A percentile compares a stretch with the other conserved stretches of the same genome.
Evolutionary conservation across 169 alveolate species (phyloP).

Genomic region (Ichthyophthirius multifiliis): DNA sequence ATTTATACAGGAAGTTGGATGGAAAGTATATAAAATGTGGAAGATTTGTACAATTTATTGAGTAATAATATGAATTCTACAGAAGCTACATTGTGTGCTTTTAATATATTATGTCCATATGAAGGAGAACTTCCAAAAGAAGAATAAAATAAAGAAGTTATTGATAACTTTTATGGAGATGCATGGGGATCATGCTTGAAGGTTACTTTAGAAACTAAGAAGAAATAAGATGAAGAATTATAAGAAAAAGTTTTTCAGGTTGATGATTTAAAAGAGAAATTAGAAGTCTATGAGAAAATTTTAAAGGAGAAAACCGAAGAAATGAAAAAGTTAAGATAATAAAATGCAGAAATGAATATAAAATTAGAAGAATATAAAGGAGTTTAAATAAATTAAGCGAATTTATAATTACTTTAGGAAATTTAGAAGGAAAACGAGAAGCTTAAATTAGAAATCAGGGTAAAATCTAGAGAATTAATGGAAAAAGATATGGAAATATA

Average conservation of each 20-base stretch:
- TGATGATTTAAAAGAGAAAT: background rate
- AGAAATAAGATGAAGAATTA: background rate
- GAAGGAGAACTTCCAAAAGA: conserved; percentile 57
- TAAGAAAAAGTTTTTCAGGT: background rate
- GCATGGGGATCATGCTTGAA: background rate
- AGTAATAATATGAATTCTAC: background rate
- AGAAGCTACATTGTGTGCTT: conserved; percentile 42
- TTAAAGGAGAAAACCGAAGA: background rate
- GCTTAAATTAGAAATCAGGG: background rate
- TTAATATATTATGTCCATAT: conserved; percentile 53
- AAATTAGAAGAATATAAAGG: background rate
- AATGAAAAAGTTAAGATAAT: background rate
- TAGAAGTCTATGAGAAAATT: background rate
- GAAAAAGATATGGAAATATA: conserved; percentile 7
- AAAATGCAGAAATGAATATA: background rate
- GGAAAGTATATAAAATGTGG: conserved; percentile 57
- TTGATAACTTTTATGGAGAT: conserved; percentile 2
- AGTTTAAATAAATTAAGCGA: background rate
- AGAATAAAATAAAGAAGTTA: conserved; percentile 33
- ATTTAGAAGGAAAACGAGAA: background rate
- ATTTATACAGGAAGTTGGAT: conserved; percentile 77
- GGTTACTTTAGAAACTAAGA: background rate
- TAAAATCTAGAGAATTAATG: background rate
- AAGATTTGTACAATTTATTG: conserved; percentile 42
- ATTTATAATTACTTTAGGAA: background rate